Conservation (phyloP, 1,284 basidiomycete genomes). For the Agaricales sp. region DNA sequence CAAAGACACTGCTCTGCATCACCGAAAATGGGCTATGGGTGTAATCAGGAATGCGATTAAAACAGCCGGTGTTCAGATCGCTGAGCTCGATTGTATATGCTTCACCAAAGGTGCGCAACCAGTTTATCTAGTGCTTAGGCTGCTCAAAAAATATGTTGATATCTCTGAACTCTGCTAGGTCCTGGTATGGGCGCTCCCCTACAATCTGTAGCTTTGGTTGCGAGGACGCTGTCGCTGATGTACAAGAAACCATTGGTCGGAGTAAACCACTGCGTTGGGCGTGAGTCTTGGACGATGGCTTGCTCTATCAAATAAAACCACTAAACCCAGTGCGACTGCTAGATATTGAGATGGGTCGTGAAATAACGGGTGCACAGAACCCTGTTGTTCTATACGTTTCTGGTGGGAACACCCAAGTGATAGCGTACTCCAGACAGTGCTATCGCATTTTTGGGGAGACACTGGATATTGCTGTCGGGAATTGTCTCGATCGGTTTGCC, state of each 20-base stretch:
- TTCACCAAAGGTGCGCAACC: constrained; percentile 81
- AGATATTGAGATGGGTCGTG: constrained; percentile 99
- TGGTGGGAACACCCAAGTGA: constrained; percentile 98
- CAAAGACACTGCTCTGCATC: constrained; percentile 90
- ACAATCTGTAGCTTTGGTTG: constrained; percentile 93
- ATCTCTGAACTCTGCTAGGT: constrained; percentile 34
- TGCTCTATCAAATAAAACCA: not conserved
- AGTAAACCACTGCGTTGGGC: constrained; percentile 98
- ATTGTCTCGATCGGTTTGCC: constrained; percentile 96
- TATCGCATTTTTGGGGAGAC: constrained; percentile 99
- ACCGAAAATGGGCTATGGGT: constrained; percentile 84
- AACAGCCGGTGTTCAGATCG: constrained; percentile 61
- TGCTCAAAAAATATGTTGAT: not conserved
- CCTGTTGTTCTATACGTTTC: constrained; percentile 98
- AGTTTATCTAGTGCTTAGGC: no score
- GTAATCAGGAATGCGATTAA: constrained; percentile 79
- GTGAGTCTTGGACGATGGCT: constrained; percentile 38
- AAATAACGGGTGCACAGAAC: constrained; percentile 90
- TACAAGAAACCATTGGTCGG: constrained; percentile 90
- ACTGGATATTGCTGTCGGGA: constrained; percentile 97
- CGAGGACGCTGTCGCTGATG: constrained; percentile 82
- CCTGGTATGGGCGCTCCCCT: constrained; percentile 98
- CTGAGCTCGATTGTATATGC: constrained; percentile 89
- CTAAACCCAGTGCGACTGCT: constrained; percentile 2
- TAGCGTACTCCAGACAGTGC: constrained; percentile 94